Conservation (phyloP, 2,329 filamentous ascomycete genomes). For the Venturia nashicola region DNA sequence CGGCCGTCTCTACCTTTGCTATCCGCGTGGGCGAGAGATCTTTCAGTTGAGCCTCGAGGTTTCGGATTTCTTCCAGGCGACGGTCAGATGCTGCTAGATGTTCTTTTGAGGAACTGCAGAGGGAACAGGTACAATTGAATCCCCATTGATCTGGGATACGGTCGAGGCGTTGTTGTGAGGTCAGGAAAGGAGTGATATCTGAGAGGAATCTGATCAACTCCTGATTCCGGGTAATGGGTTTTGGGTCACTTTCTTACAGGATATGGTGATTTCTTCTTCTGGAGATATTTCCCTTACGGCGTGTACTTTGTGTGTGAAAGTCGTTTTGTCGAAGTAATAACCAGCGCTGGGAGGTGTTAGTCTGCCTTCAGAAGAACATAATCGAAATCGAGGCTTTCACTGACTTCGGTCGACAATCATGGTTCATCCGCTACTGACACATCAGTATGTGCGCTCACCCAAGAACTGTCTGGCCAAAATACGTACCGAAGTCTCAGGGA, state of each 20-base stretch:
- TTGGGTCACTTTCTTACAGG: constrained; percentile 17
- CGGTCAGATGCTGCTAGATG: constrained; percentile 21
- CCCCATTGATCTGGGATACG: constrained; percentile 24
- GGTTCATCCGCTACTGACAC: constrained; percentile 23
- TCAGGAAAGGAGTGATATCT: constrained; percentile 23
- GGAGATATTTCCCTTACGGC: constrained; percentile 25
- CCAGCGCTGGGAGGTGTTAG: constrained; percentile 14
- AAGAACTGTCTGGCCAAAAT: too few relatives aligned
- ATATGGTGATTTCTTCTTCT: constrained; percentile 31
- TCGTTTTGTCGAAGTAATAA: constrained; percentile 26
- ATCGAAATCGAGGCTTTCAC: neutral
- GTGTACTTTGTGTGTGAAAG: constrained; percentile 25
- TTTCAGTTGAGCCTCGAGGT: constrained; percentile 23
- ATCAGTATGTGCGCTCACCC: neutral
- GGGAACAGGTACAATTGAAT: constrained; percentile 26
- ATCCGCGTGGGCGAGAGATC: constrained; percentile 17
- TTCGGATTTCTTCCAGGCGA: constrained; percentile 21
- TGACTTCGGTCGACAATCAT: constrained; percentile 30
- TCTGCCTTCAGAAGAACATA: neutral
- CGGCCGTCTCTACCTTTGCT: constrained; percentile 17
- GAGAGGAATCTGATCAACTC: neutral
- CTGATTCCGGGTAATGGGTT: too few relatives aligned
- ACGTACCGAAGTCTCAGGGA: constrained; percentile 10
- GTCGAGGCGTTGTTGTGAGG: constrained; percentile 18
- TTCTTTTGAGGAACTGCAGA: constrained; percentile 21